Evolutionary conservation across 2,329 filamentous ascomycete genomes (phyloP), one percentile per base, ranked within the genome.

Genomic region (Penicillium sp.): DNA sequence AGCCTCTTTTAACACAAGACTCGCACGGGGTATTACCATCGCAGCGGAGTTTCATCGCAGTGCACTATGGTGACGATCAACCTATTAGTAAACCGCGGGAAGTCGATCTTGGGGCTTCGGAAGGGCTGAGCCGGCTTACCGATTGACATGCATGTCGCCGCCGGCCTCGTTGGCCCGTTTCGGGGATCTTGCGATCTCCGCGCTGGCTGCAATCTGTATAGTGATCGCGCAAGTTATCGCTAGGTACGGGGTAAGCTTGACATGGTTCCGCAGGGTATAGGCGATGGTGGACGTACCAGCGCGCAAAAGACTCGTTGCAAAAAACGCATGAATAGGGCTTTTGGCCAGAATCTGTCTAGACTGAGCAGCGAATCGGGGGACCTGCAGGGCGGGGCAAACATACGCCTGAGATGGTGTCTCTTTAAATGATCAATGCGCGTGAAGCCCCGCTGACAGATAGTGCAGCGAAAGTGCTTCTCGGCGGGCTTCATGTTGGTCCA

Each of bases 341-440:
- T n/a, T 81, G 69, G 35, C 80, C 80, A 42, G 80, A 79, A 72
- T 82, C 80, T 82, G 68, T 51, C 17, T 40, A 59, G 37, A 47
- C 38, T 67, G 45, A 69, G 61, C 51, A 49, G 63, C 61, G 49
- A 58, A 44, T 24, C 57, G 35, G 42, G 56, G 56, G 44, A 42
- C 30, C 45, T 56, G 59, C 55, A 55, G 44, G 54, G 42, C 40
- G 44, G 59, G 58, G 53, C 30, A 72, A 72, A 72, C 76, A 67
- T 76, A 82, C 80, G 80, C 61, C 80, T 75, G 42, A 82, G 72
- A 64, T 81, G 78, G 65, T 82, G 80, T 59, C 80, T 73, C 67
- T 81, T 82, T 38, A 82, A 69, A 68, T 82, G 80, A 72, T 82
- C 80, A 68, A 80, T 79, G 60, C 80, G 79, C 26, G 80, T 81